Percentiles rank a stretch among this genome's conserved stretches.
Evolutionary conservation across 139 green algal species (phyloP).

Genomic region (Raphidocelis subcapitata): DNA sequence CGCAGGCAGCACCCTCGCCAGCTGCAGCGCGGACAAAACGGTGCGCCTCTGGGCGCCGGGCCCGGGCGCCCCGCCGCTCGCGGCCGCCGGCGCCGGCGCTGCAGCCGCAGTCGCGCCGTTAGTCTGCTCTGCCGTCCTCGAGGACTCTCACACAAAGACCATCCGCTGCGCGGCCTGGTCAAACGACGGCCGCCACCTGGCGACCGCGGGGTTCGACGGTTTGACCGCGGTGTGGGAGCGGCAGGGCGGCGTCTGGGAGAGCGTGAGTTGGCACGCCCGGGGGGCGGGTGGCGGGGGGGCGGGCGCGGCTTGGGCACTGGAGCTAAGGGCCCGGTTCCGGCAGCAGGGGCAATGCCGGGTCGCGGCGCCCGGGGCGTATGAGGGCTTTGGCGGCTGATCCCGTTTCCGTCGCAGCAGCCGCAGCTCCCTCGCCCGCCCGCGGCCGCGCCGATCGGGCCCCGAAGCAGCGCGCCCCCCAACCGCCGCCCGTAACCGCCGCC

Average conservation of each 20-base stretch:
- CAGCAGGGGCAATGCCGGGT: neutral
- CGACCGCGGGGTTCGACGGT: constrained; percentile 89
- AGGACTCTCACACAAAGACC: constrained; percentile 80
- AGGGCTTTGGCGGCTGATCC: neutral
- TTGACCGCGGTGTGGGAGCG: constrained; percentile 83
- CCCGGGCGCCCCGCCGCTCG: no score
- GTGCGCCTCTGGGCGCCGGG: constrained; percentile 83
- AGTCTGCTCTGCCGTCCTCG: constrained; percentile 72
- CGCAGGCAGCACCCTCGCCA: constrained; percentile 78
- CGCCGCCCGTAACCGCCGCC: no score
- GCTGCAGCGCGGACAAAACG: constrained; percentile 87
- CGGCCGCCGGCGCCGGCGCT: neutral
- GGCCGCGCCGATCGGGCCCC: neutral
- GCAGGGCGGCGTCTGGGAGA: constrained; percentile 70
- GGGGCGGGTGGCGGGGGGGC: neutral
- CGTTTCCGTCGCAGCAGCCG: neutral
- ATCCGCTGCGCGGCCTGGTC: constrained; percentile 82
- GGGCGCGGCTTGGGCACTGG: neutral
- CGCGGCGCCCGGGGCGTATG: neutral
- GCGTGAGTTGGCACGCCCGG: constrained; percentile 45
- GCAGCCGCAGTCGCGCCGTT: neutral
- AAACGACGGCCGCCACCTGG: constrained; percentile 72
- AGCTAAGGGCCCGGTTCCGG: neutral
- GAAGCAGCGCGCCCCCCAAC: no score
- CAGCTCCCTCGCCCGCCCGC: neutral